Percentiles rank a stretch among this genome's conserved stretches.
Conservation (phyloP, 176 grass and related monocot species). For the Raddia distichophylla region DNA sequence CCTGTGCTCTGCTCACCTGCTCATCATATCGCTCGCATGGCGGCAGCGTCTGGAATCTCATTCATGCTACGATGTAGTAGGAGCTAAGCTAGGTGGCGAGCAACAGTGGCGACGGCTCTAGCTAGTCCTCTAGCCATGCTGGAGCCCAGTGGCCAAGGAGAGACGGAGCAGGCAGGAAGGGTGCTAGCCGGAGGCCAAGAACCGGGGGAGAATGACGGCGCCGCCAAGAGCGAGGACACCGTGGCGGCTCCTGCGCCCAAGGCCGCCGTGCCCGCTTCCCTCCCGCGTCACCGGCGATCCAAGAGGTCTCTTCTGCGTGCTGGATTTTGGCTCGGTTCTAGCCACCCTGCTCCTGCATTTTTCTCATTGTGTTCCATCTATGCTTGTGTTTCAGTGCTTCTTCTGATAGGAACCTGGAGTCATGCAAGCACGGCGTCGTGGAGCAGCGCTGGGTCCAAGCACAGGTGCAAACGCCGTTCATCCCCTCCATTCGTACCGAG, state of each 20-base stretch:
- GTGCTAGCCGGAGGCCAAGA: conserved; percentile 5
- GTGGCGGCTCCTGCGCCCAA: conserved; percentile 15
- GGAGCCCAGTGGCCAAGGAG: conserved; percentile 3
- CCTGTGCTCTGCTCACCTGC: conserved; percentile 15
- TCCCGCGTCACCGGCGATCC: conserved; percentile 60
- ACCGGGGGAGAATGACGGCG: not conserved
- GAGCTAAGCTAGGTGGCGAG: not conserved
- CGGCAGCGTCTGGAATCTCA: not conserved
- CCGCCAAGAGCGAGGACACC: not conserved
- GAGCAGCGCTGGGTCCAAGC: conserved; percentile 27
- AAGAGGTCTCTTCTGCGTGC: conserved; percentile 43
- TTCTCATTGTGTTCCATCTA: not conserved
- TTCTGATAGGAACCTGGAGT: conserved; percentile 54
- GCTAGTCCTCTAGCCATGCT: not conserved
- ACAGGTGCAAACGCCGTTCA: conserved; percentile 3
- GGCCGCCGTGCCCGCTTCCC: not conserved
- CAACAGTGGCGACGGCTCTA: not conserved
- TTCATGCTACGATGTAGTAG: not conserved
- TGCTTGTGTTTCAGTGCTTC: conserved; percentile 50
- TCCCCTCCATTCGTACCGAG: not conserved
- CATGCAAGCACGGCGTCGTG: conserved; percentile 32
- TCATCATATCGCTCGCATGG: conserved; percentile 34
- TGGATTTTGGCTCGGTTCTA: too few relatives aligned
- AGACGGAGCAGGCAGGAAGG: conserved; percentile 10
- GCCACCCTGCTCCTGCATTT: too few relatives aligned